phyloP scores from a whole-genome alignment of 495 filamentous ascomycete genomes.

The Penicillium longicatenatum region DNA sequence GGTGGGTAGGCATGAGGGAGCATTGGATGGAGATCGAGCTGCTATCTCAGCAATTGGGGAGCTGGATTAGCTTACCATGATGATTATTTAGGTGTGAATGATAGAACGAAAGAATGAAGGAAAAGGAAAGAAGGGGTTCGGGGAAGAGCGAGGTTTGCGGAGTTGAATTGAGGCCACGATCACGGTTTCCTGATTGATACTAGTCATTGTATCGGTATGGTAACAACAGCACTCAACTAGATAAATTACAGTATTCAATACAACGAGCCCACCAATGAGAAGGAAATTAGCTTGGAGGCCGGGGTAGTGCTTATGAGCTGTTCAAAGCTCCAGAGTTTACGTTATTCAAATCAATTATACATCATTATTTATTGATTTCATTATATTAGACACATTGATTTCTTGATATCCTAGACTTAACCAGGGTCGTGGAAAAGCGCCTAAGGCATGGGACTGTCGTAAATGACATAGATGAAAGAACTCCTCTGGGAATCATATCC shows the following conservation, averaged over 20 bases:
- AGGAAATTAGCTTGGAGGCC: background rate
- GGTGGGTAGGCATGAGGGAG: background rate
- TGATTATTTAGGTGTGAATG: constrained; percentile 22
- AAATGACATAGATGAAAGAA: constrained; percentile 24
- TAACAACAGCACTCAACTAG: background rate
- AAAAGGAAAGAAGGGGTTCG: constrained; percentile 13
- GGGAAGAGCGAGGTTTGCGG: constrained; percentile 34
- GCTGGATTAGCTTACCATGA: constrained; percentile 39
- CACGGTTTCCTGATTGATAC: constrained; percentile 38
- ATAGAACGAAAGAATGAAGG: constrained; percentile 20
- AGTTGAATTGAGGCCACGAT: constrained; percentile 53
- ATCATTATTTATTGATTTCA: background rate
- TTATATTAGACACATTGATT: constrained; percentile 14
- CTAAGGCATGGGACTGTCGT: constrained; percentile 26
- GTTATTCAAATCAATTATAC: background rate
- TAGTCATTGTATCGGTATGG: constrained; percentile 23
- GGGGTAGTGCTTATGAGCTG: background rate
- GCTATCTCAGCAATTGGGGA: constrained; percentile 16
- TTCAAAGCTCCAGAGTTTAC: background rate
- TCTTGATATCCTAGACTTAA: constrained; percentile 16
- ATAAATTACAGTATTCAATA: constrained; percentile 19
- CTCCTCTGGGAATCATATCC: constrained; percentile 27
- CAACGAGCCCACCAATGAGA: constrained; percentile 22
- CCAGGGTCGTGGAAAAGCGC: constrained; percentile 18
- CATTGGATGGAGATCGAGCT: constrained; percentile 7